phyloP scores from a whole-genome alignment of 2,329 filamentous ascomycete species.

The Fusarium zealandicum region DNA sequence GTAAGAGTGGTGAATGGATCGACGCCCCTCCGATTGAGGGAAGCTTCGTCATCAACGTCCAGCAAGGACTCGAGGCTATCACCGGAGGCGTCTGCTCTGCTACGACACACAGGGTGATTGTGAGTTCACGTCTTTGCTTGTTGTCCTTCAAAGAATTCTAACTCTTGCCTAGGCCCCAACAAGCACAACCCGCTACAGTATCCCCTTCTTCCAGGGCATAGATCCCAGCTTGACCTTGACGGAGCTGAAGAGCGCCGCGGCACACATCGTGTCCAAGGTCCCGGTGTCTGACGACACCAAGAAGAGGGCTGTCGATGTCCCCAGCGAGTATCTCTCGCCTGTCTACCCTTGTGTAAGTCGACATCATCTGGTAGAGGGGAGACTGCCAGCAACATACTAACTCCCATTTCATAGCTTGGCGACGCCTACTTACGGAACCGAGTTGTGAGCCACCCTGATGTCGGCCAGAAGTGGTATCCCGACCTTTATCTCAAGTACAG shows the following conservation, averaged over 20 bases:
- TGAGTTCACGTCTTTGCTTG: neutral
- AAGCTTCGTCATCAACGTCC: constrained; percentile 11
- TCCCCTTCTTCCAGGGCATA: constrained; percentile 11
- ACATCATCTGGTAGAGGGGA: too few relatives aligned
- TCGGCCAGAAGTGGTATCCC: constrained; percentile 10
- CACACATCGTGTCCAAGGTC: constrained; percentile 5
- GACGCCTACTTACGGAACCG: constrained; percentile 7
- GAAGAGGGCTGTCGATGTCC: constrained; percentile 4
- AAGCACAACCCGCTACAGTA: constrained; percentile 6
- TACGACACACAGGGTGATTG: constrained; percentile 6
- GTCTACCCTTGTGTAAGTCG: constrained; percentile 1
- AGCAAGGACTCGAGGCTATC: constrained; percentile 9
- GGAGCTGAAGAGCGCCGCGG: neutral
- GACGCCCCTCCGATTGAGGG: constrained; percentile 3
- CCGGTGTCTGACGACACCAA: neutral
- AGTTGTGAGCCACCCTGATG: constrained; percentile 7
- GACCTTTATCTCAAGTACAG: constrained; percentile 10
- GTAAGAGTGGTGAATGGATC: constrained; percentile 8
- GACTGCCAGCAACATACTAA: too few relatives aligned
- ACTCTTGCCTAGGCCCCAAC: neutral
- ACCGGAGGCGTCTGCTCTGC: constrained; percentile 6
- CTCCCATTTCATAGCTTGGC: neutral
- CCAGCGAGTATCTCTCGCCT: constrained; percentile 5
- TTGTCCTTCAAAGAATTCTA: neutral
- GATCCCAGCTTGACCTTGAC: constrained; percentile 1